Base-by-base conservation (phyloP, 2,329 filamentous ascomycete genomes). In the Botrytis squamosa region DNA sequence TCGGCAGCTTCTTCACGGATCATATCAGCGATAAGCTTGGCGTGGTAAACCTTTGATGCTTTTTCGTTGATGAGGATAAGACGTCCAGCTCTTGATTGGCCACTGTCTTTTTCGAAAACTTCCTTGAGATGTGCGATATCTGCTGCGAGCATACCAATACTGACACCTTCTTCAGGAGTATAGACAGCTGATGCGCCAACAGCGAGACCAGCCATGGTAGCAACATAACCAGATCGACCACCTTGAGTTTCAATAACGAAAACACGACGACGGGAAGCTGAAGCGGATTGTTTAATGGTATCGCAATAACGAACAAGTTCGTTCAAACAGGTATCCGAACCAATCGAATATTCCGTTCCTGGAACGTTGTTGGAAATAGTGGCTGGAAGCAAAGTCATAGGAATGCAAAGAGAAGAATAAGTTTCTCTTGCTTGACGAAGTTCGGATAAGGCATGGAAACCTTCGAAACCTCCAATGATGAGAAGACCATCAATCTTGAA, bases 331-430 rank as follows among this genome's bases (percentile, higher is more conserved):
- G 96, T 99, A 80, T 99, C 96, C 46, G 94, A 97, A 62, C 96
- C 96, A 64, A 99, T 89, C 1, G 94, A 98, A 85, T 98, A 98
- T 83, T 99, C 96, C 0, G 95, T 97, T 57, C 96, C 96, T 0
- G 96, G 96, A 7, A 99, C 96, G 82, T 99, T 99, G 87, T 99
- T 99, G 77, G 94, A 97, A 78, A 99, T 95, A 16, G 96, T 99
- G n/a, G 96, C 96, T 0, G 96, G 96, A 40, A 99, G 87, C 60
- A 98, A 88, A 71, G 92, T 89, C 87, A 98, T 93, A 33, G 96
- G 96, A 76, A 99, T 98, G 83, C 93, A 94, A 81, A 99, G 92
- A 1, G 92, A 91, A 18, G 93, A 90, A 83, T 93, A 97, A 75
- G 93, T 84, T 52, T 90, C 88, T 73, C 94, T 88, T 22, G 92